A percentile compares a stretch with the other conserved stretches of the same genome.
These are phyloP conservation scores for Jackrogersella minutella DNA, from an alignment of 495 filamentous ascomycete species.

Conservation along the genomic window DNA sequence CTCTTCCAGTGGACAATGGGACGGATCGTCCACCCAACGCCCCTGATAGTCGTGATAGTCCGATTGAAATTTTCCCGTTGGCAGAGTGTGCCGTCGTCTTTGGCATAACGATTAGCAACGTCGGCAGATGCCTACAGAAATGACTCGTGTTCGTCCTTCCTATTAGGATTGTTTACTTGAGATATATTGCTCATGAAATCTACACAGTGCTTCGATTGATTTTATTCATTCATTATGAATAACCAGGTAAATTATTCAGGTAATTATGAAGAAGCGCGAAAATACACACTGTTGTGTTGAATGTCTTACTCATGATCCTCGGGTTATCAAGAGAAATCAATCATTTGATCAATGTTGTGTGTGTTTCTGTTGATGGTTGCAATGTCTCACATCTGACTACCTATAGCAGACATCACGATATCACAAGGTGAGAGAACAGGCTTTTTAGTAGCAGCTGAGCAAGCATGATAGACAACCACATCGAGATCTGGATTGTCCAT, in stretches of 20 bases:
- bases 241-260: no score
- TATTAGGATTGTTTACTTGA: background rate
- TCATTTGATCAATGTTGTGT: constrained; percentile 4
- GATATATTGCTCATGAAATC: constrained; percentile 16
- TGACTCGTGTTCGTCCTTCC: constrained; percentile 14
- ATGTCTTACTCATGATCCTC: background rate
- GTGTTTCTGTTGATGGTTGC: background rate
- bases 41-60: constrained; percentile 38
- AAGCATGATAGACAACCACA: constrained; percentile 22
- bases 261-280: constrained; percentile 22
- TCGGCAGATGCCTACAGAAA: constrained; percentile 32
- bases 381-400: background rate
- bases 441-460: no score
- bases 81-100: constrained; percentile 6
- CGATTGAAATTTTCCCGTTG: constrained; percentile 26
- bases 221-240: background rate
- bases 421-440: constrained; percentile 2
- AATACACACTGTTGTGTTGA: background rate
- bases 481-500: constrained; percentile 24
- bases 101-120: constrained; percentile 22
- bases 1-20: constrained; percentile 36
- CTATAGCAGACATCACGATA: background rate
- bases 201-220: constrained; percentile 9
- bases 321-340: background rate
- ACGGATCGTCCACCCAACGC: constrained; percentile 33